Base-by-base conservation (phyloP, 164 flowering plant species). In the Piper betle region DNA sequence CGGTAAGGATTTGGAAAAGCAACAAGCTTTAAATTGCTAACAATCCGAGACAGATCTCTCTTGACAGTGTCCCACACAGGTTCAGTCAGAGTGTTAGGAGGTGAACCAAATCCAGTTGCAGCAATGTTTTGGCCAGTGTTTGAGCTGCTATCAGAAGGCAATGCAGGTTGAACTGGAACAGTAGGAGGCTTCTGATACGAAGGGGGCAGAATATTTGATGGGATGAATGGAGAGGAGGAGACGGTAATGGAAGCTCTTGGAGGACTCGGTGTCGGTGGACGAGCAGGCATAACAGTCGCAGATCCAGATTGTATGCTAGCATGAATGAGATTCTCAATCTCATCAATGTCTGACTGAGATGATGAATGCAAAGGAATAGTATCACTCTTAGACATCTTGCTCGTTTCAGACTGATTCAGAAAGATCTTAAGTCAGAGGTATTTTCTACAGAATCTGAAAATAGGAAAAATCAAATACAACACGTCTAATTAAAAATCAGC, bases 11-110 rank as follows among this genome's bases (percentile, higher is more conserved):
- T 93, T 0, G 98, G 98, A 58, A 93, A 93, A 62, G 90, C 99
- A 48, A 93, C 99, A 8, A 93, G 88, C 81, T 90, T 93, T 84
- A 93, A 73, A 74, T 90, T 93, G 62, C 85, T 93, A 1, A 90
- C 90, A 54, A 93, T 93, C 72, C 99, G 72, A 4, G 94, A 75
- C 75, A 93, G 77, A 74, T 93, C 99, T 42, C 97, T 69, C 80
- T 88, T 93, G 67, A 93, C 91, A 3, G 98, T 93, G 69, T 90
- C 97, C 97, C 96, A 90, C 0, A 93, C 97, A 0, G 98, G 98
- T 66, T 88, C 96, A 33, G 96, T 89, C 56, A 92, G 63, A 6
- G 97, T 90, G 67, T 90, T 86, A 0, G 95, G 79, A 1, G 84
- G 66, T 3, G 97, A 66, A 15, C 97, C 97, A 66, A 92, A 87